phyloP scores from a whole-genome alignment of 306 rosid species.

The Casuarina cunninghamiana region DNA sequence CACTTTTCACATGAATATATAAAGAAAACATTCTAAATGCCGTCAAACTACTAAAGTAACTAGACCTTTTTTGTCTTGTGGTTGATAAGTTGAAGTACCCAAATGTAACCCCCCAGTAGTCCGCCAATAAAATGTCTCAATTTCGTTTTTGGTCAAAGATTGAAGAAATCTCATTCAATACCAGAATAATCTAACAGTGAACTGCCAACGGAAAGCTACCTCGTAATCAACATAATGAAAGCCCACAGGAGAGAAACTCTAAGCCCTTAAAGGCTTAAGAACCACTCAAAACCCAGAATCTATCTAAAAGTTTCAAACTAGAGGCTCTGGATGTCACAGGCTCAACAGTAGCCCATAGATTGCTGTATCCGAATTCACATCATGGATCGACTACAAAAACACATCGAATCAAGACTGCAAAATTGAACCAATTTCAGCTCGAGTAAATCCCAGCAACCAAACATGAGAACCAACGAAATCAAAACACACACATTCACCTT shows the following conservation, averaged over 20 bases:
- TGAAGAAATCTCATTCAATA: not conserved
- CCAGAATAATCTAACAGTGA: not conserved
- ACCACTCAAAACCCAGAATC: not conserved
- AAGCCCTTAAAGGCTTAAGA: not conserved
- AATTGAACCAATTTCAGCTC: not conserved
- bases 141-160: not conserved
- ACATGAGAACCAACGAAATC: no score
- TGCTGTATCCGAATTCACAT: not conserved
- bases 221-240: not conserved
- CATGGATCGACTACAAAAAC: not conserved
- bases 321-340: not conserved
- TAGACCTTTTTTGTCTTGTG: not conserved
- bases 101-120: not conserved
- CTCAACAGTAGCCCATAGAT: not conserved
- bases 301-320: not conserved
- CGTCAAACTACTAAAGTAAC: not conserved
- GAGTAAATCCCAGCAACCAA: no score
- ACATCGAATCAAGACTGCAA: not conserved
- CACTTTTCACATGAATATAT: not conserved
- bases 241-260: not conserved
- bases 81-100: not conserved
- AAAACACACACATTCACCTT: conserved; percentile 48
- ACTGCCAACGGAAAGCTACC: not conserved
- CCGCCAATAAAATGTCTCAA: not conserved
- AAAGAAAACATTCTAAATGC: not conserved